Evolutionary conservation across 176 grass and related monocot genomes (phyloP).

Genomic region (Triticum timopheevii): DNA sequence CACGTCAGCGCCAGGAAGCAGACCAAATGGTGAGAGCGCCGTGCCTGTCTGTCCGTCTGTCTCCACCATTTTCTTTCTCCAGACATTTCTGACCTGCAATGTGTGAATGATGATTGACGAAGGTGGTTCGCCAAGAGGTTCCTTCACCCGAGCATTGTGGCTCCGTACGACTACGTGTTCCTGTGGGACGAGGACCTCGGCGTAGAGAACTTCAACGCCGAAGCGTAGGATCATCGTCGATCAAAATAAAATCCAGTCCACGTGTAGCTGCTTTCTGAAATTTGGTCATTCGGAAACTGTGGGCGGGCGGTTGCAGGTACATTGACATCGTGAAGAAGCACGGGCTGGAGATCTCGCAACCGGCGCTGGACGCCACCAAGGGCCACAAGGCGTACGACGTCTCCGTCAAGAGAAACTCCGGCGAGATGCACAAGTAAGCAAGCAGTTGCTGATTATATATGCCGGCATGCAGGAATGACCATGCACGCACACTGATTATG

Average conservation of each 20-base stretch:
- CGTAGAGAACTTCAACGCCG: conserved; percentile 11
- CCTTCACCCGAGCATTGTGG: conserved; percentile 41
- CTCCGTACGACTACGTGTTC: conserved; percentile 48
- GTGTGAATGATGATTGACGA: not conserved
- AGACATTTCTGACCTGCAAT: not conserved
- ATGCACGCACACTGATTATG: too few species aligned
- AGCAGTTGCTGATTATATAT: not conserved
- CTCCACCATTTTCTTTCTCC: not conserved
- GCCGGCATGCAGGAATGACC: too few species aligned
- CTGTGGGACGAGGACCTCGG: conserved; percentile 53
- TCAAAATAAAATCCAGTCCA: too few species aligned
- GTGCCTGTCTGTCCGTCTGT: not conserved
- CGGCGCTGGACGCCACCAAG: conserved; percentile 16
- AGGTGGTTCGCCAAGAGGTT: conserved; percentile 12
- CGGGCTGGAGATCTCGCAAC: conserved; percentile 39
- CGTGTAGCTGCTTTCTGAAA: not conserved
- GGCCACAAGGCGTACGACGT: not conserved
- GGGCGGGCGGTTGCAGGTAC: not conserved
- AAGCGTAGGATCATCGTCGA: conserved; percentile 7
- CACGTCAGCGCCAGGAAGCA: conserved; percentile 43
- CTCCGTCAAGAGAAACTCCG: not conserved
- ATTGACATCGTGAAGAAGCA: conserved; percentile 4
- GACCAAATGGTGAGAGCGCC: conserved; percentile 34
- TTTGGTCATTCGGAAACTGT: not conserved
- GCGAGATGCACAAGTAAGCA: conserved; percentile 31